Conservation (phyloP, 1,284 basidiomycete genomes). For the Ustilago crameri region DNA sequence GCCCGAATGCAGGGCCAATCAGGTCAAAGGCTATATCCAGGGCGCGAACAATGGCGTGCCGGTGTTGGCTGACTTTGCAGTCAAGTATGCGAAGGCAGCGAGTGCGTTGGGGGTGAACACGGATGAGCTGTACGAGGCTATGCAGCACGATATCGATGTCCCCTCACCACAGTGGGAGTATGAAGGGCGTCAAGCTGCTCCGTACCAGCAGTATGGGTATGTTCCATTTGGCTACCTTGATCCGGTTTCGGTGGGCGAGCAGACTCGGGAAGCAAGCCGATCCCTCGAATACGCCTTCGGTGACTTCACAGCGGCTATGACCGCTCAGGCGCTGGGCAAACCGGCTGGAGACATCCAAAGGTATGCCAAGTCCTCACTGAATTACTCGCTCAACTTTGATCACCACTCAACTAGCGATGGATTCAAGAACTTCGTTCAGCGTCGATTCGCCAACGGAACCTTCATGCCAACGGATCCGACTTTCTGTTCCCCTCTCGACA, state of each 20-base stretch:
- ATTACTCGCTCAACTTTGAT: slow-evolving; percentile 61
- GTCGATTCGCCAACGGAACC: slow-evolving; percentile 50
- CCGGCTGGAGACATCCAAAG: slow-evolving; percentile 20
- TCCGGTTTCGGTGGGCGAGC: slow-evolving; percentile 48
- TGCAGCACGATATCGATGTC: slow-evolving; percentile 68
- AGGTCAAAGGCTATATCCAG: slow-evolving; percentile 50
- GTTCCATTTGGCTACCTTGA: slow-evolving; percentile 57
- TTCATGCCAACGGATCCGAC: slow-evolving; percentile 51
- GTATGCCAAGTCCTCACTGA: slow-evolving; percentile 39
- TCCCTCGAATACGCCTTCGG: slow-evolving; percentile 68
- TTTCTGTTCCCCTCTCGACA: slow-evolving; percentile 55
- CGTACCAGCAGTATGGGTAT: slow-evolving; percentile 53
- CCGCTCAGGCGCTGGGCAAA: slow-evolving; percentile 44
- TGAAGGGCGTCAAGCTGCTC: slow-evolving; percentile 52
- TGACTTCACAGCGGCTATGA: slow-evolving; percentile 71
- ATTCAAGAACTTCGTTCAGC: slow-evolving; percentile 54
- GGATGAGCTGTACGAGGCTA: slow-evolving; percentile 53
- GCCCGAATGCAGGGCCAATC: slow-evolving; percentile 62
- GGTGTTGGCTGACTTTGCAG: slow-evolving; percentile 56
- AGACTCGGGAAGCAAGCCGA: slow-evolving; percentile 57
- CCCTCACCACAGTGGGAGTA: slow-evolving; percentile 62
- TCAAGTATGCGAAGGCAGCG: slow-evolving; percentile 53
- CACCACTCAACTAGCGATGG: slow-evolving; percentile 32
- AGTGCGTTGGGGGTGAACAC: slow-evolving; percentile 42
- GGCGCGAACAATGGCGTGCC: slow-evolving; percentile 55